Conservation (phyloP, 768 basidiomycete species). For the Kwoniella sp. region DNA sequence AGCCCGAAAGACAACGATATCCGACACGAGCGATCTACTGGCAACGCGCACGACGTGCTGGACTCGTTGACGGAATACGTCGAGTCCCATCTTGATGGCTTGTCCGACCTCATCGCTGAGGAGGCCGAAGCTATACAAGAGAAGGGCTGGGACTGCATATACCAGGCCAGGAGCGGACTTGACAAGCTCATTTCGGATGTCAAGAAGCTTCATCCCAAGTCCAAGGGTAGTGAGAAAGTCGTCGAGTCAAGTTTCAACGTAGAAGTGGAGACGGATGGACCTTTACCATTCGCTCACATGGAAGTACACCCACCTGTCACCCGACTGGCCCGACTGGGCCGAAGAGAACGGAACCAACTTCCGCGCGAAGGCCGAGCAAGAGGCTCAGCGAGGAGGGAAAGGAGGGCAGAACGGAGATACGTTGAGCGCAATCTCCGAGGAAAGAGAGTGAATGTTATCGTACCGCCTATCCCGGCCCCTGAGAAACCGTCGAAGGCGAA, state of each 20-base stretch:
- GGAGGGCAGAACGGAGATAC: conserved; percentile 1
- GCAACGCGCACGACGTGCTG: conserved; percentile 11
- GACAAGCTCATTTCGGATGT: conserved; percentile 15
- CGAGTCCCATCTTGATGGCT: conserved; percentile 10
- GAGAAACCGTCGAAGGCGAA: conserved; percentile 17
- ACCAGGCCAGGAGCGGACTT: conserved; percentile 22
- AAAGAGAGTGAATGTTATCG: conserved; percentile 8
- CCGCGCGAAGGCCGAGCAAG: conserved; percentile 1
- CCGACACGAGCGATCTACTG: not conserved
- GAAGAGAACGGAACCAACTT: not conserved
- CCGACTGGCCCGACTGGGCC: not conserved
- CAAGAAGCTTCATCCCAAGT: conserved; percentile 1
- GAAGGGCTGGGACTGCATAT: conserved; percentile 14
- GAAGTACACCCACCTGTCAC: not conserved
- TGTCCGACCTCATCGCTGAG: conserved; percentile 15
- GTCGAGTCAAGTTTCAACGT: not conserved
- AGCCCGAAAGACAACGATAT: not conserved
- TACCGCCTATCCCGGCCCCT: conserved; percentile 7
- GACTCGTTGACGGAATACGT: conserved; percentile 15
- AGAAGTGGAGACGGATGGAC: conserved; percentile 19
- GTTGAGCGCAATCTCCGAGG: not conserved
- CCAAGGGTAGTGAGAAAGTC: not conserved
- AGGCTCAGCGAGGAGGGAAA: not conserved
- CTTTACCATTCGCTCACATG: conserved; percentile 23
- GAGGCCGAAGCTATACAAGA: conserved; percentile 22